phyloP scores from a whole-genome alignment of 371 early-diverging fungal genomes.

The Syncephalastrum monosporum region DNA sequence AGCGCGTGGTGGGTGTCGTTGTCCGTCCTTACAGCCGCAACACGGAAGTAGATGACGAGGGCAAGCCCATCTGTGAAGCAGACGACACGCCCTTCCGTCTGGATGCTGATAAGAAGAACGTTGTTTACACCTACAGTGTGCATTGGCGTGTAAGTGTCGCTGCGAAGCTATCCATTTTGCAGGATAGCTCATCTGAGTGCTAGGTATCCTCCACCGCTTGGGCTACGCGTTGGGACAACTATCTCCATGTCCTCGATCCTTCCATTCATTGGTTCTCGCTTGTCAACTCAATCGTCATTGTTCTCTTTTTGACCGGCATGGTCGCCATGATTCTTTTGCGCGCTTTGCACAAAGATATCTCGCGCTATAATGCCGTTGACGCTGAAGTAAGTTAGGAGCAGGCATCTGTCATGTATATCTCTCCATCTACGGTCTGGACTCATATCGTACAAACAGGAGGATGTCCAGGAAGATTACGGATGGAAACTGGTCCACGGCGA shows the following conservation, averaged over 20 bases:
- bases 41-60: constrained; percentile 39
- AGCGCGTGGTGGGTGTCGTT: constrained; percentile 83
- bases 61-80: constrained; percentile 36
- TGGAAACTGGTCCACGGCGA: constrained; percentile 96
- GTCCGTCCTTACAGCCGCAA: constrained; percentile 63
- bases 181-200: neutral
- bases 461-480: constrained; percentile 86
- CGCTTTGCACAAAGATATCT: constrained; percentile 85
- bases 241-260: constrained; percentile 82
- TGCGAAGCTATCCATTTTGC: neutral
- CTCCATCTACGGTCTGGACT: neutral
- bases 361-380: constrained; percentile 71
- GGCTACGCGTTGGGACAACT: constrained; percentile 96
- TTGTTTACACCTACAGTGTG: constrained; percentile 86
- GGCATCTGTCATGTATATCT: neutral
- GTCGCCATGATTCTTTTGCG: constrained; percentile 84
- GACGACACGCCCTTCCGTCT: constrained; percentile 46
- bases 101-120: constrained; percentile 43
- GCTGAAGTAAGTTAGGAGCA: constrained; percentile 48
- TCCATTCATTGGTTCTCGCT: constrained; percentile 81
- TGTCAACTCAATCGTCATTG: constrained; percentile 87
- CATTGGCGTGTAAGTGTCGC: constrained; percentile 66
- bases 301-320: constrained; percentile 87
- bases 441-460: constrained; percentile 52
- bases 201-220: constrained; percentile 69